A percentile compares a stretch with the other conserved stretches of the same genome.
Conservation (phyloP, 2,329 filamentous ascomycete species). For the Arthrinium puccinioides region DNA sequence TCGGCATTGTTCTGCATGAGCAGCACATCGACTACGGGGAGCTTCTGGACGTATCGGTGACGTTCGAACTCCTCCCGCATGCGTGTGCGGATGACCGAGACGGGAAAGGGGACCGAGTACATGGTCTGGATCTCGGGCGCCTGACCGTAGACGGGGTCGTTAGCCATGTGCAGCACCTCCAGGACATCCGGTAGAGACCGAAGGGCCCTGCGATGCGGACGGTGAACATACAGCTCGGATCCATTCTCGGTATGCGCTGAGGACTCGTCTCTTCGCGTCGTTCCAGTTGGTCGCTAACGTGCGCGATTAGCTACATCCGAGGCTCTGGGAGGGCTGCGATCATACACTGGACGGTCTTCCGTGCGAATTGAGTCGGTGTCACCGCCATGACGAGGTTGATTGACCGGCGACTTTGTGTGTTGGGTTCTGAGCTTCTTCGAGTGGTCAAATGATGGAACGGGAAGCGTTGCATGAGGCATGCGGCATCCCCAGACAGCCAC, state of each 20-base stretch:
- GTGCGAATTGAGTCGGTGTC: slow-evolving; percentile 86
- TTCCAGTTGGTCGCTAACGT: slow-evolving; percentile 73
- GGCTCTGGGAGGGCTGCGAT: slow-evolving; percentile 11
- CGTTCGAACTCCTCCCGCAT: slow-evolving; percentile 96
- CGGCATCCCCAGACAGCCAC: too few species aligned
- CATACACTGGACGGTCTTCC: slow-evolving; percentile 72
- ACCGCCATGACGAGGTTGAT: slow-evolving; percentile 62
- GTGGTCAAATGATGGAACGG: too few species aligned
- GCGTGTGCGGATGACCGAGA: slow-evolving; percentile 83
- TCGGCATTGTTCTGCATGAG: slow-evolving; percentile 87
- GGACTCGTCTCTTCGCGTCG: slow-evolving; percentile 81
- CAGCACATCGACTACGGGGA: slow-evolving; percentile 81
- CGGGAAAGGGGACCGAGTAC: slow-evolving; percentile 88
- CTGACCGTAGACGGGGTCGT: slow-evolving; percentile 39
- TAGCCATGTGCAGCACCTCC: background rate
- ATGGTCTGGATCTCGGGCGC: slow-evolving; percentile 94
- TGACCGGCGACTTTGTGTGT: slow-evolving; percentile 1
- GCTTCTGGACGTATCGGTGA: slow-evolving; percentile 86
- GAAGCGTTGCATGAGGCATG: too few species aligned
- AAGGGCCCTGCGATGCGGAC: background rate
- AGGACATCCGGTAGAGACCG: background rate
- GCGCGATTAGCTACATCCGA: slow-evolving; percentile 25
- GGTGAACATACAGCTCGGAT: slow-evolving; percentile 74
- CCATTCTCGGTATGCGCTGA: slow-evolving; percentile 91
- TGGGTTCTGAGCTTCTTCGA: too few species aligned